Base-by-base conservation (phyloP, 768 basidiomycete species). In the Kwoniella bestiolae region DNA sequence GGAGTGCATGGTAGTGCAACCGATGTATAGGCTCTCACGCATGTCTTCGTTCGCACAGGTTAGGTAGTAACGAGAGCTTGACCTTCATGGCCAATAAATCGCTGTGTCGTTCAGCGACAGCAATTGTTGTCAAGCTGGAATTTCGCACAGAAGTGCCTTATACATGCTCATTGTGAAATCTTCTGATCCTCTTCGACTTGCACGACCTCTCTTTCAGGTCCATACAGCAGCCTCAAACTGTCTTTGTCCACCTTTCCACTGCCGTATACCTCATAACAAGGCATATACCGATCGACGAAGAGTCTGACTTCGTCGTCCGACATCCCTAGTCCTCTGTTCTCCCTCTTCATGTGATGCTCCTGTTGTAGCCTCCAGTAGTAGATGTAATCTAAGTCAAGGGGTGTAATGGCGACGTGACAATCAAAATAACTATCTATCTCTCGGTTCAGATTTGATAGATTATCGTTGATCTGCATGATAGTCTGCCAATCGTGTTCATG, bases 271-370 rank as follows among this genome's bases (percentile, higher is more conserved):
- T 94, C 87, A 75, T 96, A 97, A 3, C 90, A 91, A 1, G 94
- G 94, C 71, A 97, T 93, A 80, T 96, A 96, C 3, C 94, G 88
- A 79, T 93, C 90, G 5, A 94, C 87, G 76, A 95, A 95, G 35
- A 23, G 75, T 72, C 87, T 88, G 71, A 88, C 87, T 84, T 94
- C 81, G 5, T 85, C 87, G 73, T 95, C 93, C 0, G 87, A 84
- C 95, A 98, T 96, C 3, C 94, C 94, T 35, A 83, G 83, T 5
- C 92, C 93, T 38, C 92, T 92, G 67, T 94, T 95, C 49, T 76
- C 76, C 3, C 86, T 83, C 79, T 93, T 95, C 92, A 96, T 94
- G 65, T 86, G 74, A 65, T 90, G 91, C 73, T 98, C 94, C 80
- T 96, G 94, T 77, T 96, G 85, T 38, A 91, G 79, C 56, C 53